Conservation (phyloP, 306 rosid genomes). For the Amphicarpaea edgeworthii region DNA sequence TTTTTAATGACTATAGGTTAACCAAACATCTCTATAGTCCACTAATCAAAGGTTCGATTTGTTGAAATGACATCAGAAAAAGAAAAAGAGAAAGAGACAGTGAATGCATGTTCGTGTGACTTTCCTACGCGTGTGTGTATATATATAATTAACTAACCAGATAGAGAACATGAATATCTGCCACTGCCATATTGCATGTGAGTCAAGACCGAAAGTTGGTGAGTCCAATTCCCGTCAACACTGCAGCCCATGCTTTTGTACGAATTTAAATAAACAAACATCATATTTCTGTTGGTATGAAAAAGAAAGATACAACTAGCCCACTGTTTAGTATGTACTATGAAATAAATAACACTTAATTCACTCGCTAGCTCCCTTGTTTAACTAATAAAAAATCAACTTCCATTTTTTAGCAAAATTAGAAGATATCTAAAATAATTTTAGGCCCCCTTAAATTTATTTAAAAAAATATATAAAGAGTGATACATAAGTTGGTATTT, state of each 20-base stretch:
- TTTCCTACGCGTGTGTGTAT: too few relatives aligned
- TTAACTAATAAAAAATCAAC: too few relatives aligned
- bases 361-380: too few relatives aligned
- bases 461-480: too few relatives aligned
- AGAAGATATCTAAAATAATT: too few relatives aligned
- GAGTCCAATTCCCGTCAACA: constrained; percentile 47
- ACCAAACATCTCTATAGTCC: not conserved
- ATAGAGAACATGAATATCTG: constrained; percentile 6
- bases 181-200: constrained; percentile 48
- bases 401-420: too few relatives aligned
- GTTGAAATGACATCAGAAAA: constrained; percentile 26
- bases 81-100: constrained; percentile 2
- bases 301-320: constrained; percentile 5
- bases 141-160: not conserved
- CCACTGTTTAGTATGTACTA: constrained; percentile 38
- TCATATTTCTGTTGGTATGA: not conserved
- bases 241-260: constrained; percentile 39
- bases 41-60: constrained; percentile 10
- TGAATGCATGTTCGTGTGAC: constrained; percentile 6
- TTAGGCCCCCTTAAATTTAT: too few relatives aligned
- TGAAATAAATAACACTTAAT: too few relatives aligned
- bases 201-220: constrained; percentile 33
- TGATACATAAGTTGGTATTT: too few relatives aligned
- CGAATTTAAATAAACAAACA: not conserved
- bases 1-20: not conserved